A percentile compares a stretch with the other conserved stretches of the same genome.
These are phyloP conservation scores for Xylaria intraflava DNA, from an alignment of 495 filamentous ascomycete species.

Conservation along the genomic window DNA sequence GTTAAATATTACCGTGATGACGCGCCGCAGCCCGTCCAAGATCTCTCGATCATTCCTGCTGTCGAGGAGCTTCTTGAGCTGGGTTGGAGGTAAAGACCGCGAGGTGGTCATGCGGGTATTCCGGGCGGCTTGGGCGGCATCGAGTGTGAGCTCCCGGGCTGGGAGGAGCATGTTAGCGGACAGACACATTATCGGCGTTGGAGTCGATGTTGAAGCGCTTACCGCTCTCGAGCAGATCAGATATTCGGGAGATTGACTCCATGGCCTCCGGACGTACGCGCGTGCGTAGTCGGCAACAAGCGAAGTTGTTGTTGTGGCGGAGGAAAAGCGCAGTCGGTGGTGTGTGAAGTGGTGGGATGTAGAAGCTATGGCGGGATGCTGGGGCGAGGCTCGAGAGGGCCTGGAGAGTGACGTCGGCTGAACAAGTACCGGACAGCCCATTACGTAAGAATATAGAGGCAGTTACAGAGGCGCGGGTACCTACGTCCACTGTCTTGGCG, in stretches of 20 bases:
- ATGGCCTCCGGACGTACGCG: conserved; percentile 33
- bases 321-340: too few species aligned
- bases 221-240: conserved; percentile 89
- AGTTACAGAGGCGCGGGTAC: too few species aligned
- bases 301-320: conserved; percentile 18
- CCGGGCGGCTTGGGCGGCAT: conserved; percentile 79
- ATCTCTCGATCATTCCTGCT: conserved; percentile 91
- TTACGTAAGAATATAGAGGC: neutral
- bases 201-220: conserved; percentile 18
- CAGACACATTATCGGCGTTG: neutral
- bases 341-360: too few species aligned
- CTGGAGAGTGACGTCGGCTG: conserved; percentile 32
- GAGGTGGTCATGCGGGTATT: conserved; percentile 44
- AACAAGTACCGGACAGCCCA: neutral
- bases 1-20: conserved; percentile 67
- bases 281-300: conserved; percentile 16
- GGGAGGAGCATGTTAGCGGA: conserved; percentile 21
- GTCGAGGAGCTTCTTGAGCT: conserved; percentile 91
- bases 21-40: conserved; percentile 80
- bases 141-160: conserved; percentile 94
- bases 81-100: conserved; percentile 47
- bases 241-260: conserved; percentile 96
- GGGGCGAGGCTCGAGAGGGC: neutral
- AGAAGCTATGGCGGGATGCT: neutral
- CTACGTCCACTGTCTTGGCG: too few species aligned